phyloP scores from a whole-genome alignment of 2,329 filamentous ascomycete genomes.

The Periconia macrospinosa region DNA sequence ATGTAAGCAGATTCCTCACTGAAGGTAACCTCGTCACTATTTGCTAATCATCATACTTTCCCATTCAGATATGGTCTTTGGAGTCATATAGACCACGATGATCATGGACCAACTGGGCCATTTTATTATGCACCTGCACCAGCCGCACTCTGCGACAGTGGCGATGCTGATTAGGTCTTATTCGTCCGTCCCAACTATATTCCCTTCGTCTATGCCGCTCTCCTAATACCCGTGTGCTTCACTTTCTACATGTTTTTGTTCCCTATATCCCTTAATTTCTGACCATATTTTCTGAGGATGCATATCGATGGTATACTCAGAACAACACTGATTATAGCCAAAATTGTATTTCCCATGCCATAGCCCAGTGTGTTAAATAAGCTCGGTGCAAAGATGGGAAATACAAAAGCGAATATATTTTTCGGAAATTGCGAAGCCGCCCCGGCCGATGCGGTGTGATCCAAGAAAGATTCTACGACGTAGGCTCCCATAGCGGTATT shows the following conservation, averaged over 20 bases:
- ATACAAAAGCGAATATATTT: conserved; percentile 28
- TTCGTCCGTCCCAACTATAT: not conserved
- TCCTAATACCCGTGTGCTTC: not conserved
- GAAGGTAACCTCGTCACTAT: too few species aligned
- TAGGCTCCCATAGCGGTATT: conserved; percentile 57
- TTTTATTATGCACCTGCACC: conserved; percentile 20
- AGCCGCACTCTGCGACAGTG: conserved; percentile 7
- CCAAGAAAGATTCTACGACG: conserved; percentile 60
- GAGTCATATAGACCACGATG: conserved; percentile 23
- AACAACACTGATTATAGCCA: conserved; percentile 23
- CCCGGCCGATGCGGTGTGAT: conserved; percentile 61
- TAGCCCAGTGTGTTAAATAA: conserved; percentile 37
- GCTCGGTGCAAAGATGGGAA: conserved; percentile 41
- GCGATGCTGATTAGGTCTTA: not conserved
- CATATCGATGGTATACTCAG: conserved; percentile 46
- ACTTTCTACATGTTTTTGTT: not conserved
- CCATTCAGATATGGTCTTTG: conserved; percentile 19
- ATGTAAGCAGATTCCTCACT: conserved; percentile 1
- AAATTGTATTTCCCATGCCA: conserved; percentile 34
- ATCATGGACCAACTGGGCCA: conserved; percentile 19
- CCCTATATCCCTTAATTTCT: conserved; percentile 45
- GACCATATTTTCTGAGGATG: conserved; percentile 51
- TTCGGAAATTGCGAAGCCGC: conserved; percentile 47
- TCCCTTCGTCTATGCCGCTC: not conserved
- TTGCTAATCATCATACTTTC: too few species aligned